These are phyloP conservation scores for Fragilaria radians DNA, from an alignment of 108 stramenopile genomes.

Conservation along the genomic window DNA sequence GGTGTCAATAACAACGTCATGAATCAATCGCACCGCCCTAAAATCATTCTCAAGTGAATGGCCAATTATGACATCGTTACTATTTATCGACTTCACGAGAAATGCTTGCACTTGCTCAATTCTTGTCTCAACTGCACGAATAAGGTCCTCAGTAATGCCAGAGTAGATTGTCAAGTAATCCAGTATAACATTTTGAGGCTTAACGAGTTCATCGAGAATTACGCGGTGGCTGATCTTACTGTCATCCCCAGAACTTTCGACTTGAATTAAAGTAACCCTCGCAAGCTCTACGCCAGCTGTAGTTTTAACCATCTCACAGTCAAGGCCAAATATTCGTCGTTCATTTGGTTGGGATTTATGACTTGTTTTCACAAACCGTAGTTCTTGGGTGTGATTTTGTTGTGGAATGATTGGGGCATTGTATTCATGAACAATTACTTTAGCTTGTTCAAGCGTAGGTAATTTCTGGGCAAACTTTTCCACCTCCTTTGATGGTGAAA, in stretches of 20 bases:
- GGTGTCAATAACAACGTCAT: slow-evolving; percentile 76
- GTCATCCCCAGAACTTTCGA: slow-evolving; percentile 20
- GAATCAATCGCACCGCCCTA: slow-evolving; percentile 61
- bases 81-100: slow-evolving; percentile 48
- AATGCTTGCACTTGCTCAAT: slow-evolving; percentile 70
- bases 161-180: slow-evolving; percentile 66
- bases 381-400: slow-evolving; percentile 5
- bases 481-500: no score
- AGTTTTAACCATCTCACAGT: slow-evolving; percentile 93
- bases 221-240: slow-evolving; percentile 27
- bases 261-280: slow-evolving; percentile 70
- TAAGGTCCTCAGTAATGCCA: slow-evolving; percentile 60
- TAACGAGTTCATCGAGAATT: slow-evolving; percentile 73
- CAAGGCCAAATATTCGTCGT: slow-evolving; percentile 69
- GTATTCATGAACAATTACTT: no score
- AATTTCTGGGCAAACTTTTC: no score
- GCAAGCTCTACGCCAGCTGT: slow-evolving; percentile 66
- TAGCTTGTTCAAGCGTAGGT: no score
- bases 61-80: slow-evolving; percentile 78
- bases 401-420: no score
- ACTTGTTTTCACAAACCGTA: slow-evolving; percentile 18
- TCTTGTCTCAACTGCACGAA: slow-evolving; percentile 43
- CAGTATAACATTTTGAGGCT: slow-evolving; percentile 54
- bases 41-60: slow-evolving; percentile 93
- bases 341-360: neutral